Percentiles rank a stretch among this genome's conserved stretches.
Evolutionary conservation across 306 rosid genomes (phyloP).

Genomic region (Acacia melanoxylon): DNA sequence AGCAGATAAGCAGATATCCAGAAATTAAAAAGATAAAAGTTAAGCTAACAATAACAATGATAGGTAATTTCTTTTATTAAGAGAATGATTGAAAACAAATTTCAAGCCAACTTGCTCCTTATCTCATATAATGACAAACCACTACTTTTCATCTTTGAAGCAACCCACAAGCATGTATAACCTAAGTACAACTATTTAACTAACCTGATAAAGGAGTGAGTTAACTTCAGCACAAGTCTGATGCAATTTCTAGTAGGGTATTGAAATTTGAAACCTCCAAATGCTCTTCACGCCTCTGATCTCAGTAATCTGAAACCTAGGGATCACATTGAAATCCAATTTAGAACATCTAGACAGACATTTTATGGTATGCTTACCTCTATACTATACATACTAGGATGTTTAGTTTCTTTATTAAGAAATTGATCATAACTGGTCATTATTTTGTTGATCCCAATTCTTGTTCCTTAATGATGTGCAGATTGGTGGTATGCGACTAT

Average conservation of each 20-base stretch:
- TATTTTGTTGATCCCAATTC: not conserved
- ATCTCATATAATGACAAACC: not conserved
- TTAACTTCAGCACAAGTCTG: conserved; percentile 99
- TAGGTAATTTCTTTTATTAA: not conserved
- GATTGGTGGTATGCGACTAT: not conserved
- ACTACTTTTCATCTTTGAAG: not conserved
- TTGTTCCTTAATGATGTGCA: not conserved
- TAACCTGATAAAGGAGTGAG: conserved; percentile 93
- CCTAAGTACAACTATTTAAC: conserved; percentile 9
- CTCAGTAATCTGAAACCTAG: conserved; percentile 53
- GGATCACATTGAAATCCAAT: conserved; percentile 76
- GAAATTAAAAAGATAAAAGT: not conserved
- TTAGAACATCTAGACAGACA: conserved; percentile 49
- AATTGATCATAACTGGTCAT: not conserved
- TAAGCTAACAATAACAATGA: not conserved
- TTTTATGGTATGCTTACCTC: conserved; percentile 53
- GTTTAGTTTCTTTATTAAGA: not conserved
- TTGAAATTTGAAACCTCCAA: conserved; percentile 22
- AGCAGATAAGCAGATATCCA: conserved; percentile 8
- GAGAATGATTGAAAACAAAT: not conserved
- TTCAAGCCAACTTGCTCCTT: not conserved
- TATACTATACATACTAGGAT: not conserved
- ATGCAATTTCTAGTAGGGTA: conserved; percentile 97
- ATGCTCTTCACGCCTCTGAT: conserved; percentile 50
- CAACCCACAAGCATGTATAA: not conserved